phyloP scores from a whole-genome alignment of 1,284 basidiomycete genomes.

The Phellopilus nigrolimitatus region DNA sequence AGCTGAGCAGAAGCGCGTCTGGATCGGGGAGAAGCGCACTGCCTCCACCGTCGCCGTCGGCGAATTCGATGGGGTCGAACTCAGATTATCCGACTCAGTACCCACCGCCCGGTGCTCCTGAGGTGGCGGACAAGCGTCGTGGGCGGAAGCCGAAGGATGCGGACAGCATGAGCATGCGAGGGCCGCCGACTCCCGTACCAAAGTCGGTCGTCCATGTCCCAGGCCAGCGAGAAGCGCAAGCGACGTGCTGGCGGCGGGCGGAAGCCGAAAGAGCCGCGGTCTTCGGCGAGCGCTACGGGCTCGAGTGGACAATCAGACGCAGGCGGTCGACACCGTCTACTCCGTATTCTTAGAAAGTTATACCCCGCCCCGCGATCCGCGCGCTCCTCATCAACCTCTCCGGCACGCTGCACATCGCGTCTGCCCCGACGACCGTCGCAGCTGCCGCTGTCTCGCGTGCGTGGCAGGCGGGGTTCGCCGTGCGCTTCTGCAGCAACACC shows the following conservation, averaged over 20 bases:
- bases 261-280: conserved; percentile 22
- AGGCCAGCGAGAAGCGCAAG: conserved; percentile 13
- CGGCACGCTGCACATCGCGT: too few species aligned
- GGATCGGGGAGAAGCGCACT: neutral
- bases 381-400: too few species aligned
- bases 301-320: conserved; percentile 20
- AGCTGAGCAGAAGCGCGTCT: conserved; percentile 8
- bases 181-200: conserved; percentile 14
- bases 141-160: conserved; percentile 12
- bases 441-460: too few species aligned
- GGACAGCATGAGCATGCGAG: conserved; percentile 12
- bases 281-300: conserved; percentile 21
- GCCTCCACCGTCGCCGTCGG: conserved; percentile 1
- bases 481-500: too few species aligned
- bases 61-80: conserved; percentile 5
- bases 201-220: conserved; percentile 7
- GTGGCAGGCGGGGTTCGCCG: too few species aligned
- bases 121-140: conserved; percentile 9
- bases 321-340: too few species aligned
- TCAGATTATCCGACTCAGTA: conserved; percentile 10
- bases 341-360: too few species aligned
- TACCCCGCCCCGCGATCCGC: too few species aligned
- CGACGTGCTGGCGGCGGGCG: conserved; percentile 2
- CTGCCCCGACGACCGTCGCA: too few species aligned
- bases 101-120: neutral